Conservation (phyloP, 179 eudicot species). For the Drosera spatulata region DNA sequence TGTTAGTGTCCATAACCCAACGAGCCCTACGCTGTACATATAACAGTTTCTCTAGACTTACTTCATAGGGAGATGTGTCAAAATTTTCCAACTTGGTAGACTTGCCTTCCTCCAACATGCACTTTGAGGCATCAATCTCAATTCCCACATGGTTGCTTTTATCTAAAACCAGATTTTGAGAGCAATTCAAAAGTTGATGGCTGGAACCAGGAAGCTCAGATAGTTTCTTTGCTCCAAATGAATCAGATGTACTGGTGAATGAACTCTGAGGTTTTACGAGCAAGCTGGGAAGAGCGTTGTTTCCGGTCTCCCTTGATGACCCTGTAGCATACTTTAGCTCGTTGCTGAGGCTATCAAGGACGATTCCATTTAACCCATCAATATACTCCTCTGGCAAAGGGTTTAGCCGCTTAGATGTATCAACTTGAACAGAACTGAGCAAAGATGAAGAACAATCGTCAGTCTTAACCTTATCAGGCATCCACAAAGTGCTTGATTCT, state of each 20-base stretch:
- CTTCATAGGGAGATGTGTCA: slow-evolving; percentile 54
- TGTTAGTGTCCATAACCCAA: slow-evolving; percentile 27
- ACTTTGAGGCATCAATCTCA: slow-evolving; percentile 16
- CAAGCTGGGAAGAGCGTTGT: slow-evolving; percentile 4
- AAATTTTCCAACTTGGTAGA: slow-evolving; percentile 11
- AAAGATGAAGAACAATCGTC: slow-evolving; percentile 12
- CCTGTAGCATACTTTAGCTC: slow-evolving; percentile 8
- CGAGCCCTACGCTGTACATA: slow-evolving; percentile 22
- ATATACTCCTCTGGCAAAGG: slow-evolving; percentile 17
- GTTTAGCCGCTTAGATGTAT: slow-evolving; percentile 22
- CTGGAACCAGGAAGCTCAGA: slow-evolving; percentile 3
- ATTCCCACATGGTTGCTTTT: slow-evolving; percentile 10
- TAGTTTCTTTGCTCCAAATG: slow-evolving; percentile 10
- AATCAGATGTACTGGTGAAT: slow-evolving; percentile 15
- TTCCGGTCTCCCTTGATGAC: slow-evolving; percentile 10
- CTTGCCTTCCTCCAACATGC: slow-evolving; percentile 24
- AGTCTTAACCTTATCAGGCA: slow-evolving; percentile 15
- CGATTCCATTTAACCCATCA: slow-evolving; percentile 7
- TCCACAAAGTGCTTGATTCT: slow-evolving; percentile 2
- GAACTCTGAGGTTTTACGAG: slow-evolving; percentile 25
- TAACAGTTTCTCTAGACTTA: slow-evolving; percentile 57
- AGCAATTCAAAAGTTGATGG: slow-evolving; percentile 9
- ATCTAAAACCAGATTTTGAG: slow-evolving; percentile 12
- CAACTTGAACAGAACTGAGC: slow-evolving; percentile 10
- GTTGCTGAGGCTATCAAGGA: slow-evolving; percentile 16